phyloP scores from a whole-genome alignment of 129 eudicot genomes.

The Deinandra increscens region DNA sequence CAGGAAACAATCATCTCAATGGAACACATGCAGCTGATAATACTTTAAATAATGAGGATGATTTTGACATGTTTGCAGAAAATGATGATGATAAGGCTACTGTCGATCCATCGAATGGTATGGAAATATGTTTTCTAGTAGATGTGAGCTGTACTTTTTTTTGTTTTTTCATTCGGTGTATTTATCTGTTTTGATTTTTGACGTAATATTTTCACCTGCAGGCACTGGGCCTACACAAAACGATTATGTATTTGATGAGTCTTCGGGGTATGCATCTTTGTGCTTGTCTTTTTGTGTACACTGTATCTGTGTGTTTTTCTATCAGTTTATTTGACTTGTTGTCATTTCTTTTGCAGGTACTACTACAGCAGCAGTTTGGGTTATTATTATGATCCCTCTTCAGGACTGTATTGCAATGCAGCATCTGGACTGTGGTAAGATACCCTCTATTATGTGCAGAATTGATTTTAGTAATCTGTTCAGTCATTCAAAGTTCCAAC shows the following conservation, averaged over 20 bases:
- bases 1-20: conserved; percentile 32
- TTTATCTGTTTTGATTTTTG: background rate
- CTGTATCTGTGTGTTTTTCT: conserved; percentile 15
- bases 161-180: background rate
- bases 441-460: background rate
- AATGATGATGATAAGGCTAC: conserved; percentile 51
- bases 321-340: background rate
- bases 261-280: conserved; percentile 65
- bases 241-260: conserved; percentile 73
- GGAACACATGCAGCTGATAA: conserved; percentile 28
- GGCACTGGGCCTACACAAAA: conserved; percentile 55
- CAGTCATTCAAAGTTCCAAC: background rate
- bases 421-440: conserved; percentile 85
- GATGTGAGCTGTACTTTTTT: background rate
- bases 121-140: conserved; percentile 4
- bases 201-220: conserved; percentile 24
- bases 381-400: conserved; percentile 82
- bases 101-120: conserved; percentile 37
- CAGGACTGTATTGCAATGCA: conserved; percentile 73
- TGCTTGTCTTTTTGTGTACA: background rate
- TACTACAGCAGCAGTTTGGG: conserved; percentile 92
- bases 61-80: conserved; percentile 84
- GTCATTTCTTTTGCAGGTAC: conserved; percentile 47
- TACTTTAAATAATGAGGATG: conserved; percentile 39
- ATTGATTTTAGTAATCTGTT: background rate